Base-by-base conservation (phyloP, 495 filamentous ascomycete genomes). In the Talaromyces proteolyticus region DNA sequence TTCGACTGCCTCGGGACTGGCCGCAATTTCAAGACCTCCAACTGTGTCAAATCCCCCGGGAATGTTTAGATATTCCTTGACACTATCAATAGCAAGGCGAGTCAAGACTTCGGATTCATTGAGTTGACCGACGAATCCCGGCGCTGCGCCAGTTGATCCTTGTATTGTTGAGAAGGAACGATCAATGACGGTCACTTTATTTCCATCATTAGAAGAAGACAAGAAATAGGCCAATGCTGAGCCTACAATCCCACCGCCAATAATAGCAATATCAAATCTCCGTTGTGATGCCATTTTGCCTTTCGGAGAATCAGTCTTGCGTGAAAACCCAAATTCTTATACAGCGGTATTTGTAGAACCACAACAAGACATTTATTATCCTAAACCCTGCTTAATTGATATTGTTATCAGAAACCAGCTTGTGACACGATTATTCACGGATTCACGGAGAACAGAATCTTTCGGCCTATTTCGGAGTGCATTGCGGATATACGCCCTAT, bases 231-330 rank as follows among this genome's bases (percentile, higher is more conserved):
- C 64, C 23, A 70, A 54, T 0, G 60, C 60, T 11, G 74, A 57
- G 22, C 74, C 73, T 18, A 74, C 64, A 25, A 78, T 74, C 20
- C 73, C 73, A 4, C 64, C 74, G 29, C 74, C 72, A 21, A 78
- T n/a, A n/a, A n/a, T n/a, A n/a, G n/a, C n/a, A n/a, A n/a, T n/a
- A n/a, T n/a, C n/a, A n/a, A n/a, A n/a, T n/a, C n/a, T n/a, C n/a
- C n/a, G n/a, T n/a, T n/a, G n/a, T n/a, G n/a, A n/a, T n/a, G n/a
- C n/a, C n/a, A n/a, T n/a, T n/a, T n/a, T n/a, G n/a, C n/a, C n/a
- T n/a, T n/a, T n/a, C n/a, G n/a, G n/a, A n/a, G n/a, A n/a, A n/a
- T n/a, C n/a, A n/a, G n/a, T n/a, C n/a, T n/a, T n/a, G n/a, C n/a
- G n/a, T n/a, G n/a, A n/a, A n/a, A n/a, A n/a, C n/a, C n/a, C n/a